Percentiles rank a stretch among this genome's conserved stretches.
These are phyloP conservation scores for Beauveria brongniartii DNA, from an alignment of 2,329 filamentous ascomycete genomes.

Conservation along the genomic window DNA sequence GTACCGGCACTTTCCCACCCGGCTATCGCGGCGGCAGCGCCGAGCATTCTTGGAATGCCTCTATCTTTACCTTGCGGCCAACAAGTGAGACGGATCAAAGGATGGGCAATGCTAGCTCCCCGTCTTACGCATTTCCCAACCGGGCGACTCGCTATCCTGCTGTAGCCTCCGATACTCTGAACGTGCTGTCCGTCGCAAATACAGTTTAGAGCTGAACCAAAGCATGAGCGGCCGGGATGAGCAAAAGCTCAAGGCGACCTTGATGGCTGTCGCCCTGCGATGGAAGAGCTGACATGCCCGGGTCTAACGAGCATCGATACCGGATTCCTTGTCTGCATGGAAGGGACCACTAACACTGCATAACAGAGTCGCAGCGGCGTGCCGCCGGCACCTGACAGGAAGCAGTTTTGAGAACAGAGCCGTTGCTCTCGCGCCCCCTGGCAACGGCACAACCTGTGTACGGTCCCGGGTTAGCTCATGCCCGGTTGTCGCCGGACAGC, in stretches of 20 bases:
- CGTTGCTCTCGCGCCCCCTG: neutral
- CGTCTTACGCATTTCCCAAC: no score
- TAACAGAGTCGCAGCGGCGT: neutral
- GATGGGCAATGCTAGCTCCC: neutral
- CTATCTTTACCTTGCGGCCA: neutral
- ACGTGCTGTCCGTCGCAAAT: no score
- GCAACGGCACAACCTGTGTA: neutral
- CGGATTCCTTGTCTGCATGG: neutral
- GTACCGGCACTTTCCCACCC: neutral
- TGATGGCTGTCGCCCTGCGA: neutral
- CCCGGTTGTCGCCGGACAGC: neutral
- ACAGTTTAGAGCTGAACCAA: no score
- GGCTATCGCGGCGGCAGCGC: neutral
- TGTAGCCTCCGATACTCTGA: no score
- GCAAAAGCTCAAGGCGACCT: neutral
- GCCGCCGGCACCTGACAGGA: neutral
- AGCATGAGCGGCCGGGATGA: no score
- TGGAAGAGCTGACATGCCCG: neutral
- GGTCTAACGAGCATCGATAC: neutral
- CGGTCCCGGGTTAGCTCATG: constrained; percentile 1
- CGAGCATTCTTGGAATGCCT: neutral
- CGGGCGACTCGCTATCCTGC: no score
- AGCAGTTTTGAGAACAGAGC: neutral
- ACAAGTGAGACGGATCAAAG: neutral
- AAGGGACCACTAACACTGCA: neutral